Evolutionary conservation across 352 stramenopile species (phyloP).

Genomic region (Phytopythium aichiense): DNA sequence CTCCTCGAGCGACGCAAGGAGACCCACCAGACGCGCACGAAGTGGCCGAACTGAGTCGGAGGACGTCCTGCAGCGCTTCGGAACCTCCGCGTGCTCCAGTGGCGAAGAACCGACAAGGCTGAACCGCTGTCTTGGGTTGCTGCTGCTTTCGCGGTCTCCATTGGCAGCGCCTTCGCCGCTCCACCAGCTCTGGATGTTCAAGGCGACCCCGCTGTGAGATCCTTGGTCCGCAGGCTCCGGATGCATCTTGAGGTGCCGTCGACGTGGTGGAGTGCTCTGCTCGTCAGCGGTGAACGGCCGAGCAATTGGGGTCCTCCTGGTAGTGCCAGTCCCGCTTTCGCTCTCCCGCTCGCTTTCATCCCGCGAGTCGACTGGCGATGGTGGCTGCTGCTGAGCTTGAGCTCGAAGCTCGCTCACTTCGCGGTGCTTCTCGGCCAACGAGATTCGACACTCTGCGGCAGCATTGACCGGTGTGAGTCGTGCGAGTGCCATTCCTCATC

Average conservation of each 20-base stretch:
- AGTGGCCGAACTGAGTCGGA: slow-evolving; percentile 29
- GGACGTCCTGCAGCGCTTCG: not conserved
- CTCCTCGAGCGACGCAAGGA: slow-evolving; percentile 67
- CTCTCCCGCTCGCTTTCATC: not conserved
- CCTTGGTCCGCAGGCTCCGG: not conserved
- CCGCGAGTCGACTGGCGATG: not conserved
- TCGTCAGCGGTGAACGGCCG: slow-evolving; percentile 6
- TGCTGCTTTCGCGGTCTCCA: not conserved
- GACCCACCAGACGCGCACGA: slow-evolving; percentile 49
- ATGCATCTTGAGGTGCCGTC: not conserved
- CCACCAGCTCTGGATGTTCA: slow-evolving; percentile 6
- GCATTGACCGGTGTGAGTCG: not conserved
- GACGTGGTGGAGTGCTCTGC: not conserved
- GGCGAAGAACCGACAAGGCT: not conserved
- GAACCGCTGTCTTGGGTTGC: not conserved
- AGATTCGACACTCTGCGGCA: not conserved
- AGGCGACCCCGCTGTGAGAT: not conserved
- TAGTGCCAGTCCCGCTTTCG: not conserved
- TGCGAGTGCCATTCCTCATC: not conserved
- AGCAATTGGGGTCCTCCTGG: not conserved
- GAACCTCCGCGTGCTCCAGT: not conserved
- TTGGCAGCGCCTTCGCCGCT: not conserved
- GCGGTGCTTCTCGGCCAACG: slow-evolving; percentile 19
- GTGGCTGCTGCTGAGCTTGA: not conserved
- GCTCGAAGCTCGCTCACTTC: slow-evolving; percentile 17